phyloP scores from a whole-genome alignment of 768 basidiomycete species.

The Pisolithus albus region DNA sequence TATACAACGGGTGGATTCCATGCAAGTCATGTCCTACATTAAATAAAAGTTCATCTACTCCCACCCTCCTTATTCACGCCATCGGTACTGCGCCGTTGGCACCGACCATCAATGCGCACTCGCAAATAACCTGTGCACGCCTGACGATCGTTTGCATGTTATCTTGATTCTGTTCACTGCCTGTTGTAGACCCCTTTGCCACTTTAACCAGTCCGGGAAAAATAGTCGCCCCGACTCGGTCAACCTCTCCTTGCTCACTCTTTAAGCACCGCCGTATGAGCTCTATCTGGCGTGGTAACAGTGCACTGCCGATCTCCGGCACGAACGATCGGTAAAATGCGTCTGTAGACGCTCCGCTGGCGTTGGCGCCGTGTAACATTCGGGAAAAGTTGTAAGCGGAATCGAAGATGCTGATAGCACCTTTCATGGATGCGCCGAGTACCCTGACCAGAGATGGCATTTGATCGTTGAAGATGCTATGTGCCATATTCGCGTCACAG shows the following conservation, averaged over 20 bases:
- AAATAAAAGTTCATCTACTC: too few species aligned
- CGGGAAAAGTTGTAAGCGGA: conserved; percentile 75
- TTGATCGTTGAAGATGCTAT: conserved; percentile 62
- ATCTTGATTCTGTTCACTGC: conserved; percentile 35
- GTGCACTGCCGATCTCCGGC: conserved; percentile 67
- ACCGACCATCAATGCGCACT: conserved; percentile 51
- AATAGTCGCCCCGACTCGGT: conserved; percentile 76
- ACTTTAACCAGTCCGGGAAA: conserved; percentile 89
- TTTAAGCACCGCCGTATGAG: conserved; percentile 75
- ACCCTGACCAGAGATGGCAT: conserved; percentile 57
- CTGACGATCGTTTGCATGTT: conserved; percentile 68
- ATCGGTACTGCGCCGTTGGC: too few species aligned
- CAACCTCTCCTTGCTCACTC: conserved; percentile 66
- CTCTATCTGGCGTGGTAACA: conserved; percentile 78
- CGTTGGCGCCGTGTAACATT: conserved; percentile 73
- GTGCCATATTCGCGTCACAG: conserved; percentile 64
- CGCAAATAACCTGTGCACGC: conserved; percentile 81
- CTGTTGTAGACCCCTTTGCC: conserved; percentile 33
- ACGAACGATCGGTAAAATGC: conserved; percentile 85
- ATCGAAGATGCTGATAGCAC: conserved; percentile 55
- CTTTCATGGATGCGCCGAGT: conserved; percentile 37
- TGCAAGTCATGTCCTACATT: too few species aligned
- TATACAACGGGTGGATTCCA: too few species aligned
- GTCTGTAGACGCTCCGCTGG: conserved; percentile 42
- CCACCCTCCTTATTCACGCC: too few species aligned